Conservation (phyloP, 176 grass and related monocot genomes). For the Cenchrus americanus region DNA sequence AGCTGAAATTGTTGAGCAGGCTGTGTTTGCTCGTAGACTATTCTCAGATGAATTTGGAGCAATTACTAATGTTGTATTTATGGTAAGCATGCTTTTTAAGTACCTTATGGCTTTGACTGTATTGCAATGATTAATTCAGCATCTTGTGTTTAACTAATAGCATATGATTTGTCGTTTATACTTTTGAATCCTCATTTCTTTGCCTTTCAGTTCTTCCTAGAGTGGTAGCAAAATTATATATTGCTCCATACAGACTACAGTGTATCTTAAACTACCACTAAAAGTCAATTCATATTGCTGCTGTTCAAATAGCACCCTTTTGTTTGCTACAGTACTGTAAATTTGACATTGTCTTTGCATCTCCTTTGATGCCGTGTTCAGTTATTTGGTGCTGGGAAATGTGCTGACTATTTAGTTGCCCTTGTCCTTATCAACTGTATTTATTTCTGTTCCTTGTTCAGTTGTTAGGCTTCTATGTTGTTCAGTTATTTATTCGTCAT, state of each 20-base stretch:
- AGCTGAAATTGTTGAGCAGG: conserved; percentile 98
- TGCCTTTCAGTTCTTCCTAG: background rate
- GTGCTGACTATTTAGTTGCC: background rate
- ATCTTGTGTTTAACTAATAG: conserved; percentile 22
- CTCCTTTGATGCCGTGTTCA: conserved; percentile 27
- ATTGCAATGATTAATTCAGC: background rate
- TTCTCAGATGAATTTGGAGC: conserved; percentile 94
- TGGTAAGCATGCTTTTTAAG: conserved; percentile 65
- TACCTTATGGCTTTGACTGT: conserved; percentile 31
- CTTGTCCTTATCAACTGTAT: background rate
- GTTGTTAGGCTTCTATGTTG: conserved; percentile 21
- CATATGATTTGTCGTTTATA: background rate
- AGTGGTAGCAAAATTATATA: background rate
- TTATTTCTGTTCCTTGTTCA: conserved; percentile 19
- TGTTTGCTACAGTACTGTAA: background rate
- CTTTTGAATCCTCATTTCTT: background rate
- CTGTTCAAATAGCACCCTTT: conserved; percentile 1
- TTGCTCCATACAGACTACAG: background rate
- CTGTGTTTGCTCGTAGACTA: conserved; percentile 87
- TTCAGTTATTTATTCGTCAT: conserved; percentile 1
- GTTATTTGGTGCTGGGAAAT: background rate
- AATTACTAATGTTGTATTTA: conserved; percentile 94
- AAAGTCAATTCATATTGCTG: background rate
- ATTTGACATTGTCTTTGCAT: conserved; percentile 12
- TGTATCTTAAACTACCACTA: background rate